Evolutionary conservation across 2,329 filamentous ascomycete genomes (phyloP).

Genomic region (Fusarium napiforme): DNA sequence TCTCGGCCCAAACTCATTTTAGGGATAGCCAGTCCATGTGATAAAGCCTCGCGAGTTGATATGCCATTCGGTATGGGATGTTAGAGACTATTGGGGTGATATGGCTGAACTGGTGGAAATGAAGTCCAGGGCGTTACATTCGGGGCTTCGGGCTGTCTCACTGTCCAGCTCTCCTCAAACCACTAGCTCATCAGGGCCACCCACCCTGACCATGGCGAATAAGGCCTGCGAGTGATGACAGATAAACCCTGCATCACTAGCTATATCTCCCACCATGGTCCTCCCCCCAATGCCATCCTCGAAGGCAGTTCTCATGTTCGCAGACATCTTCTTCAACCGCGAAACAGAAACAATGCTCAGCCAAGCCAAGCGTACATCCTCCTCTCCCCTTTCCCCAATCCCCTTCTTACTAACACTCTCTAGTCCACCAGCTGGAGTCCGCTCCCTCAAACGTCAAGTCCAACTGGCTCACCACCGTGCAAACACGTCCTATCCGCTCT

Average conservation of each 20-base stretch:
- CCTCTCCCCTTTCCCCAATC: neutral
- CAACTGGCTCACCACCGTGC: neutral
- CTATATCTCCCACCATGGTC: neutral
- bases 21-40: neutral
- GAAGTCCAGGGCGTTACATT: neutral
- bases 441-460: neutral
- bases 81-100: neutral
- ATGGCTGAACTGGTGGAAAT: neutral
- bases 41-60: neutral
- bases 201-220: rapidly evolving
- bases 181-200: neutral
- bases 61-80: too few species aligned
- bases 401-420: neutral
- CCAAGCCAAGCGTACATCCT: neutral
- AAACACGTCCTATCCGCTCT: neutral
- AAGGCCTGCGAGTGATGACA: neutral
- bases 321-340: neutral
- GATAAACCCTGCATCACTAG: neutral
- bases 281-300: neutral
- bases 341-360: neutral
- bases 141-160: neutral
- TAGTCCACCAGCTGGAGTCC: constrained; percentile 2
- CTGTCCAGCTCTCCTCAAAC: neutral
- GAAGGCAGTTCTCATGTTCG: neutral
- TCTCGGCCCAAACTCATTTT: neutral